phyloP scores from a whole-genome alignment of 2,329 filamentous ascomycete species.

The Aspergillus felis region DNA sequence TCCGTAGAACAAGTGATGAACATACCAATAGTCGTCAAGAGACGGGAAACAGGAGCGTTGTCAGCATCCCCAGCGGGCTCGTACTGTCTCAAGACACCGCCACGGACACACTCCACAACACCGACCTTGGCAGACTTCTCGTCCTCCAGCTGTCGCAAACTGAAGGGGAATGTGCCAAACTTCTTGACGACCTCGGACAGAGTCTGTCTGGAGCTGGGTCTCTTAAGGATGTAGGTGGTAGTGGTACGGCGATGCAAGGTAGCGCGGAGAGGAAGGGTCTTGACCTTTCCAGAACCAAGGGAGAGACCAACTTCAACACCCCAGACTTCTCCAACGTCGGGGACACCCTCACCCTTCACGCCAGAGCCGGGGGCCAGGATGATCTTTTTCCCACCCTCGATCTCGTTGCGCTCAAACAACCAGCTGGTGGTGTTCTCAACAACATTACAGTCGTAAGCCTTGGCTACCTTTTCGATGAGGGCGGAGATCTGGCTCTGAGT shows the following conservation, averaged over 20 bases:
- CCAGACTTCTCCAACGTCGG: conserved; percentile 92
- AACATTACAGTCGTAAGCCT: conserved; percentile 84
- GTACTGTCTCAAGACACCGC: conserved; percentile 90
- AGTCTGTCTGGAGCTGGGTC: conserved; percentile 85
- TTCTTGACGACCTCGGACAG: conserved; percentile 95
- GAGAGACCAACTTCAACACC: conserved; percentile 94
- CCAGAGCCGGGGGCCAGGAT: conserved; percentile 78
- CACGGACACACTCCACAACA: conserved; percentile 91
- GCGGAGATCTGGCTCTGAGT: conserved; percentile 82
- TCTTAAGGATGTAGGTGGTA: conserved; percentile 89
- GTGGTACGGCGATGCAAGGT: conserved; percentile 91
- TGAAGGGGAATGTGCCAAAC: conserved; percentile 97
- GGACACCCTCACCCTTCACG: conserved; percentile 82
- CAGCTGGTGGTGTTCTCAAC: conserved; percentile 98
- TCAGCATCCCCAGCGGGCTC: conserved; percentile 96
- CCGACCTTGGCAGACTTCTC: conserved; percentile 94
- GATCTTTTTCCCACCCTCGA: conserved; percentile 97
- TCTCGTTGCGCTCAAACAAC: conserved; percentile 95
- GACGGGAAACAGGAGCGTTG: conserved; percentile 73
- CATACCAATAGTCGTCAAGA: conserved; percentile 91
- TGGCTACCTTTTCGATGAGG: conserved; percentile 85
- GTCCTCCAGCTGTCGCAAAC: conserved; percentile 91
- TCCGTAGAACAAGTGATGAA: conserved; percentile 18
- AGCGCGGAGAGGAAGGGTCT: conserved; percentile 79
- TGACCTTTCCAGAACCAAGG: conserved; percentile 89